A percentile compares a stretch with the other conserved stretches of the same genome.
Evolutionary conservation across 2,329 filamentous ascomycete genomes (phyloP).

Genomic region (Sporothrix euskadiensis): DNA sequence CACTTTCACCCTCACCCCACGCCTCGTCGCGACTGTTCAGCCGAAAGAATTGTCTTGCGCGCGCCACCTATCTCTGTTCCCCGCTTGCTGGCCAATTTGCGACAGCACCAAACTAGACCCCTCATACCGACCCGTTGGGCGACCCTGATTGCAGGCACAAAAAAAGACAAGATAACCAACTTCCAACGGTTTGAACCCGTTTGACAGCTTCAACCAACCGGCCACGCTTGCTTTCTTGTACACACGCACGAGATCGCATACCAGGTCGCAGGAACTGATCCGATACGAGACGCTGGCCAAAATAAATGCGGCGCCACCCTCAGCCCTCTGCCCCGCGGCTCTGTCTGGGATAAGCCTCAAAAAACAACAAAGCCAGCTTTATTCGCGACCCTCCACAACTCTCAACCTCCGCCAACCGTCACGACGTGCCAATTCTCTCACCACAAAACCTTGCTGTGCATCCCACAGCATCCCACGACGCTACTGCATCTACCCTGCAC

Average conservation of each 20-base stretch:
- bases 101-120: neutral
- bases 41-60: neutral
- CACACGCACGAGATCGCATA: neutral
- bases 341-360: conserved; percentile 22
- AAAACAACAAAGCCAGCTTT: neutral
- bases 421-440: neutral
- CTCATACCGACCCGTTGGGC: neutral
- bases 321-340: conserved; percentile 23
- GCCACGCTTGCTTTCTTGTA: neutral
- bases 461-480: conserved; percentile 11
- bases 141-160: neutral
- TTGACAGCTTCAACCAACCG: neutral
- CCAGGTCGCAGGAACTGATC: neutral
- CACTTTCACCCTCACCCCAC: neutral
- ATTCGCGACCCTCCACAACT: conserved; percentile 8
- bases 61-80: neutral
- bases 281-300: neutral
- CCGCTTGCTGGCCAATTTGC: conserved; percentile 4
- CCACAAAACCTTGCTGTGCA: neutral
- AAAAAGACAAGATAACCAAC: conserved; percentile 9
- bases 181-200: neutral
- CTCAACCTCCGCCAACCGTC: conserved; percentile 12
- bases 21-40: neutral
- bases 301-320: conserved; percentile 15
- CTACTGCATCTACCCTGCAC: conserved; percentile 16